Base-by-base conservation (phyloP, 345 rosid species). In the Eucalyptus tenuipes region DNA sequence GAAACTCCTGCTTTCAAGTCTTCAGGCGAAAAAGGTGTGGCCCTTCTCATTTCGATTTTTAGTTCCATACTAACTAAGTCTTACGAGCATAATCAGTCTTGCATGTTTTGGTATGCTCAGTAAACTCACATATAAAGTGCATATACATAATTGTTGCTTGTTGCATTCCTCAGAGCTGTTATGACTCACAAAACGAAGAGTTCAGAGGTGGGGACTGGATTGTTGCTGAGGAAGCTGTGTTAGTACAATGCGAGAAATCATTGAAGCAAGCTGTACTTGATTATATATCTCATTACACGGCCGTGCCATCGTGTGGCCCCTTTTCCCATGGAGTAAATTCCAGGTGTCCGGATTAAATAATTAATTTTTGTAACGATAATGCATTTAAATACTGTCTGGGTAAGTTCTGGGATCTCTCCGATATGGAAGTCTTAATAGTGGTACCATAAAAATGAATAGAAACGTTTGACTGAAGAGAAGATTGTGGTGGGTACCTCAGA, bases 161-260 rank as follows among this genome's bases (percentile, higher is more conserved):
- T 91, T 88, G 82, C 87, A 29, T 91, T 90, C 27, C 86, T 66
- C 92, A 96, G 99, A 93, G 92, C 89, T 97, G 98, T 68, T 91
- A 90, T 14, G 88, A 88, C 82, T 45, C 92, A n/a, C 80, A 59
- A 85, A 87, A 90, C 40, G 55, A 81, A 88, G 89, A 90, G 37
- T 86, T 88, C 85, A 86, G 24, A 55, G 31, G 14, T 42, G 92
- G 91, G 1, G 94, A 91, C 40, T 97, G 96, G 98, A 53, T 89
- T 66, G 91, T 92, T 79, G 91, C 93, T 5, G 96, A 94, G 94
- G 97, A 93, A 91, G 91, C 86, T 55, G 89, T 94, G 82, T 71
- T 90, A 7, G 93, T 93, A 27, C 95, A 96, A 89, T 90, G 90
- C 12, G 98, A 96, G 93, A 90, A 91, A 86, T 80, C 93, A 13